Conservation (phyloP, 1,139 yeast genomes). For the Diutina scorzettiae region DNA sequence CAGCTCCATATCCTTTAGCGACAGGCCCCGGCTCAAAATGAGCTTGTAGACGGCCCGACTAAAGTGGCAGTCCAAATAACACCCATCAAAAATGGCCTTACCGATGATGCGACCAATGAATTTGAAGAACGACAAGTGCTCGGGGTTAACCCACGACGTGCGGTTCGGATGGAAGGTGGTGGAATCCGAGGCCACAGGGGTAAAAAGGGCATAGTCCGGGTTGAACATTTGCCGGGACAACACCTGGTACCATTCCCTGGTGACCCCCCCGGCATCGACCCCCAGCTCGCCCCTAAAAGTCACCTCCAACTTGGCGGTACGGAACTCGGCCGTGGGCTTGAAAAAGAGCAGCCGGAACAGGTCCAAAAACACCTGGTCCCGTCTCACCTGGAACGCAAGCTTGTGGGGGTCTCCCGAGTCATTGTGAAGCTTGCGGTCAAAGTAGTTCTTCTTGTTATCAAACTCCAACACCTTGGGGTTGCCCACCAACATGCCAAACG, state of each 20-base stretch:
- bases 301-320: conserved; percentile 63
- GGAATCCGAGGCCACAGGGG: conserved; percentile 86
- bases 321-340: conserved; percentile 67
- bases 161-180: conserved; percentile 95
- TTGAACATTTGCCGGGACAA: conserved; percentile 91
- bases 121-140: conserved; percentile 83
- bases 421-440: conserved; percentile 58
- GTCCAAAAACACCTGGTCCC: conserved; percentile 89
- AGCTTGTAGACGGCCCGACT: conserved; percentile 90
- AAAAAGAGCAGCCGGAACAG: conserved; percentile 78
- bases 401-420: conserved; percentile 33
- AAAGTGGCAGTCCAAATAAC: conserved; percentile 88
- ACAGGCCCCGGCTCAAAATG: conserved; percentile 68
- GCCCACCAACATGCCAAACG: conserved; percentile 79
- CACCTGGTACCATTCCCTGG: conserved; percentile 96
- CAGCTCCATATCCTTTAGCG: conserved; percentile 90
- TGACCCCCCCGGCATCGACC: conserved; percentile 96
- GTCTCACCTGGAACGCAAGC: conserved; percentile 56
- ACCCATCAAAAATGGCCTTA: conserved; percentile 82
- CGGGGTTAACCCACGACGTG: conserved; percentile 87
- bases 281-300: conserved; percentile 90
- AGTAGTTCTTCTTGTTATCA: conserved; percentile 84
- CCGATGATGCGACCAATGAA: conserved; percentile 93
- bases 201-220: conserved; percentile 87
- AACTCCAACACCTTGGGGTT: conserved; percentile 88